These are phyloP conservation scores for Syncephalastrum monosporum DNA, from an alignment of 371 early-diverging fungal species.

Conservation along the genomic window DNA sequence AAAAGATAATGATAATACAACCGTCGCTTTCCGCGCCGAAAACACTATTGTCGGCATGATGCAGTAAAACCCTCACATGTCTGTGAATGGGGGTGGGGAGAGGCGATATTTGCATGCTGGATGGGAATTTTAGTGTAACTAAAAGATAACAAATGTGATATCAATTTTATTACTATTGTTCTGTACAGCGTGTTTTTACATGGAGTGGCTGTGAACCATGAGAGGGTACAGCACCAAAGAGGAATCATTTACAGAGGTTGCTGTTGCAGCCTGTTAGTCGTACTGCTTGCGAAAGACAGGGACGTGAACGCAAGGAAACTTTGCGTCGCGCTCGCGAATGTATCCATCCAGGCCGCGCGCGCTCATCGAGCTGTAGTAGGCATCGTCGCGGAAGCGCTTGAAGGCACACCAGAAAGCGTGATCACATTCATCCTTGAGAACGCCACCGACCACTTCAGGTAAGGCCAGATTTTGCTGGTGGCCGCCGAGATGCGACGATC, in stretches of 20 bases:
- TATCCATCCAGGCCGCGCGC: slow-evolving; percentile 14
- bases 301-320: slow-evolving; percentile 18
- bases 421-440: slow-evolving; percentile 32
- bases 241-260: slow-evolving; percentile 2
- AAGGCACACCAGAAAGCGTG: slow-evolving; percentile 37
- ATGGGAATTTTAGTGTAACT: background rate
- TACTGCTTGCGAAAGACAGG: slow-evolving; percentile 9
- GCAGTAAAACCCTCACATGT: too few relatives aligned
- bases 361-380: slow-evolving; percentile 22
- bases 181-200: slow-evolving; percentile 20
- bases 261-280: background rate
- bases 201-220: slow-evolving; percentile 20
- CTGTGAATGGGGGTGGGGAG: too few relatives aligned
- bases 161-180: too few relatives aligned
- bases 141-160: background rate
- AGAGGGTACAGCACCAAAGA: background rate
- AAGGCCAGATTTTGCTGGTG: slow-evolving; percentile 16
- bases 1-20: too few relatives aligned
- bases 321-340: slow-evolving; percentile 13
- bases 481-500: slow-evolving; percentile 29
- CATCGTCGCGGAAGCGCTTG: slow-evolving; percentile 16
- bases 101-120: too few relatives aligned
- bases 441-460: slow-evolving; percentile 27
- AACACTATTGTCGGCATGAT: too few relatives aligned
- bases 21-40: too few relatives aligned